These are phyloP conservation scores for Talaromyces atroroseus DNA, from an alignment of 2,329 filamentous ascomycete genomes.

Conservation along the genomic window DNA sequence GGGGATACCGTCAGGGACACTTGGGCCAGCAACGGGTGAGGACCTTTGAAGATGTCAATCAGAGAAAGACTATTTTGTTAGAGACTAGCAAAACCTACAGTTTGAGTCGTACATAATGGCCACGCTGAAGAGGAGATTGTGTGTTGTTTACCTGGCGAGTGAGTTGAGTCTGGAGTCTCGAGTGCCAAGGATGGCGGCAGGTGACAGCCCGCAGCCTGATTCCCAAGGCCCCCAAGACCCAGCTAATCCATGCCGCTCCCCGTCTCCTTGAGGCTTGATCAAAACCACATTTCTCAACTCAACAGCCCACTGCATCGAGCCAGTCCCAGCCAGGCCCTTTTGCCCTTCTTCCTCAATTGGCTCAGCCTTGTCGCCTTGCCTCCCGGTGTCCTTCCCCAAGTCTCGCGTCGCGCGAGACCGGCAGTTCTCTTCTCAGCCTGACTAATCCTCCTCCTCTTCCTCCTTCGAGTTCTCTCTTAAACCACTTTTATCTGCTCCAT, in stretches of 20 bases:
- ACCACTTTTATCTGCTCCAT: not conserved
- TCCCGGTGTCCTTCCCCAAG: not conserved
- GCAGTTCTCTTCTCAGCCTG: not conserved
- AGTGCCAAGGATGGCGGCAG: too few relatives aligned
- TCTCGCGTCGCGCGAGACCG: slow-evolving; percentile 1
- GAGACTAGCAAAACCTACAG: slow-evolving; percentile 26
- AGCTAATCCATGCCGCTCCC: not conserved
- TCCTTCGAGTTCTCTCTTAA: not conserved
- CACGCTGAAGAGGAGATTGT: not conserved
- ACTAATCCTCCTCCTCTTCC: not conserved
- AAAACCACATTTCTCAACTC: not conserved
- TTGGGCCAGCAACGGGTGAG: slow-evolving; percentile 85
- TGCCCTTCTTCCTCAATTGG: not conserved
- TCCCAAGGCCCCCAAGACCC: not conserved
- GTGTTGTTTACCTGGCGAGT: not conserved
- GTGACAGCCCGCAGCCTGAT: not conserved
- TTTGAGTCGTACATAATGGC: slow-evolving; percentile 43
- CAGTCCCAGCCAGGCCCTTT: not conserved
- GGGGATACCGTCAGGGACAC: slow-evolving; percentile 90
- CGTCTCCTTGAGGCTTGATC: not conserved
- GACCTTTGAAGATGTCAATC: slow-evolving; percentile 45
- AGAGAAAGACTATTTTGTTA: not conserved
- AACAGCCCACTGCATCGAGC: not conserved
- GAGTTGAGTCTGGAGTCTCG: not conserved
- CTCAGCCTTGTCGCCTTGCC: not conserved